Conservation (phyloP, 331 rosid species). For the Quercus phellos region DNA sequence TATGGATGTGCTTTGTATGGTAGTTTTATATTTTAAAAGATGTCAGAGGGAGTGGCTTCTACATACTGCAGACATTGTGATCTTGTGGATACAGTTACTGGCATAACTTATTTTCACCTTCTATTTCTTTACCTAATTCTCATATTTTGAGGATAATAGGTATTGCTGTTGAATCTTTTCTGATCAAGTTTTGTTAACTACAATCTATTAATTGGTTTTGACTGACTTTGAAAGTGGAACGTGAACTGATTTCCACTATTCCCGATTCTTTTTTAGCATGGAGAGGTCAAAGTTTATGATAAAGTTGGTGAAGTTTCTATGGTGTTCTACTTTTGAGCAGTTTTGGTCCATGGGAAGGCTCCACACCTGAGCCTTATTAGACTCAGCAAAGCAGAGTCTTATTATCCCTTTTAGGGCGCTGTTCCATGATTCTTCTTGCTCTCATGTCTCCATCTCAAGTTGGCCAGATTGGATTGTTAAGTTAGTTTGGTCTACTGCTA, state of each 20-base stretch:
- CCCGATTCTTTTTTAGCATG: too few relatives aligned
- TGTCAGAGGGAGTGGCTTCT: slow-evolving; percentile 19
- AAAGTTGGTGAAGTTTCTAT: too few relatives aligned
- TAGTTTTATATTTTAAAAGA: slow-evolving; percentile 14
- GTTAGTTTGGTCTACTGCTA: background rate
- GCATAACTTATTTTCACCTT: slow-evolving; percentile 2
- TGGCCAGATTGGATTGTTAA: background rate
- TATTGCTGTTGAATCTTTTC: background rate
- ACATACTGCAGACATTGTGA: background rate
- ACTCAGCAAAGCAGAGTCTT: background rate
- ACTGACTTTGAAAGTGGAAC: too few relatives aligned
- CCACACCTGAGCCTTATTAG: too few relatives aligned
- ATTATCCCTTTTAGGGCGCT: background rate
- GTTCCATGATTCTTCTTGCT: background rate
- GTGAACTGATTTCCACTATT: too few relatives aligned
- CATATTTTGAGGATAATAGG: background rate
- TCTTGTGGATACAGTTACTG: slow-evolving; percentile 13
- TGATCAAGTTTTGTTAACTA: background rate
- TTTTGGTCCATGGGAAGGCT: too few relatives aligned
- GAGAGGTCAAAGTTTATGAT: too few relatives aligned
- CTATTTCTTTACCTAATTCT: background rate
- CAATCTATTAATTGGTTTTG: background rate
- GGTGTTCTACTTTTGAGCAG: too few relatives aligned
- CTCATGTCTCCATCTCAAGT: background rate
- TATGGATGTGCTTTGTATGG: slow-evolving; percentile 7